phyloP scores from a whole-genome alignment of 129 eudicot species.

The Centaurea solstitialis region DNA sequence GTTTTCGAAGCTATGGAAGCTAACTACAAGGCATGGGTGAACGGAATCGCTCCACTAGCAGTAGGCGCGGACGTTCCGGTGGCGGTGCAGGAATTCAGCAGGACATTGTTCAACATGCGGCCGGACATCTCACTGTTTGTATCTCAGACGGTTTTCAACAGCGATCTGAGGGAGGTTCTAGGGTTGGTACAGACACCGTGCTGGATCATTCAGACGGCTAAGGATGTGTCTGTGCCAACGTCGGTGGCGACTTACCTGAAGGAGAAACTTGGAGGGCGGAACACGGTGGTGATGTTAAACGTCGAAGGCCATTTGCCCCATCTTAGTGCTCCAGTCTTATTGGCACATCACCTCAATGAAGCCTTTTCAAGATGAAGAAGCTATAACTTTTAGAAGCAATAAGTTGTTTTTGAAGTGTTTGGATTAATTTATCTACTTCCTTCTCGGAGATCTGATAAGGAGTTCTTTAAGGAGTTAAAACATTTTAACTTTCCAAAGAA shows the following conservation, averaged over 20 bases:
- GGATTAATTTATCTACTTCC: too few species aligned
- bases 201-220: slow-evolving; percentile 39
- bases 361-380: slow-evolving; percentile 1
- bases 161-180: slow-evolving; percentile 42
- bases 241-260: slow-evolving; percentile 35
- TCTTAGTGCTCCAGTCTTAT: slow-evolving; percentile 30
- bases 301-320: slow-evolving; percentile 50
- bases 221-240: slow-evolving; percentile 42
- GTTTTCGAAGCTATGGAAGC: slow-evolving; percentile 40
- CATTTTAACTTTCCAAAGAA: too few species aligned
- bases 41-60: slow-evolving; percentile 54
- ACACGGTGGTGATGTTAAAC: slow-evolving; percentile 30
- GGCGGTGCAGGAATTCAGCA: slow-evolving; percentile 47
- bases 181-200: slow-evolving; percentile 34
- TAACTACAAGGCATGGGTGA: slow-evolving; percentile 50
- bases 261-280: slow-evolving; percentile 30
- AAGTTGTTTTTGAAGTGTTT: too few species aligned
- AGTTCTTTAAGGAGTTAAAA: too few species aligned
- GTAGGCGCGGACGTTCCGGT: slow-evolving; percentile 53
- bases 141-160: slow-evolving; percentile 32
- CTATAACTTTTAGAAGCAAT: too few species aligned
- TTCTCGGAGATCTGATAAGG: too few species aligned
- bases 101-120: slow-evolving; percentile 54
- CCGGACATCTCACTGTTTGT: slow-evolving; percentile 47
- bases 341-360: slow-evolving; percentile 9